Conservation (phyloP, 2,329 filamentous ascomycete species). For the Amesomyces nigricolor region DNA sequence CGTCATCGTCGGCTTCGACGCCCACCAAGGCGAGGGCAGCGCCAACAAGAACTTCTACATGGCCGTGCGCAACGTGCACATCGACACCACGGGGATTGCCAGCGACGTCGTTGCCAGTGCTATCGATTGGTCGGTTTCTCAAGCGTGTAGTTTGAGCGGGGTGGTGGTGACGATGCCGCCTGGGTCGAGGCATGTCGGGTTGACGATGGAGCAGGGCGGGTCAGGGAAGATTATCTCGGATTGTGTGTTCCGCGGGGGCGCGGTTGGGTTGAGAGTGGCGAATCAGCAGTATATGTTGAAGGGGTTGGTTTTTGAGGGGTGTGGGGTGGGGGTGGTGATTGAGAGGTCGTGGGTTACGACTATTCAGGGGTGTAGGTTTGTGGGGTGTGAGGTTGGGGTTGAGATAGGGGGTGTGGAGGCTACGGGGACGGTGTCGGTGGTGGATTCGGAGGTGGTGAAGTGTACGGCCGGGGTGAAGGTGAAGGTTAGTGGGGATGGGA, state of each 20-base stretch:
- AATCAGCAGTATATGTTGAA: slow-evolving; percentile 35
- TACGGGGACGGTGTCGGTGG: slow-evolving; percentile 27
- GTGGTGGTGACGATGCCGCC: slow-evolving; percentile 33
- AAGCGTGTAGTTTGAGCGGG: slow-evolving; percentile 29
- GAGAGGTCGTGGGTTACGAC: slow-evolving; percentile 28
- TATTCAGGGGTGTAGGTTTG: slow-evolving; percentile 28
- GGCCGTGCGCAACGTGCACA: slow-evolving; percentile 29
- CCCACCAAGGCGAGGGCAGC: slow-evolving; percentile 26
- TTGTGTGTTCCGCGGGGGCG: slow-evolving; percentile 30
- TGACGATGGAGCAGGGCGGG: slow-evolving; percentile 34
- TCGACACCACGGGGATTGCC: slow-evolving; percentile 28
- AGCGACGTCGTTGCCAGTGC: slow-evolving; percentile 21
- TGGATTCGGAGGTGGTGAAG: slow-evolving; percentile 29
- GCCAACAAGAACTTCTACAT: slow-evolving; percentile 34
- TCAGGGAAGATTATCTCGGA: slow-evolving; percentile 32
- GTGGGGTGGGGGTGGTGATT: slow-evolving; percentile 29
- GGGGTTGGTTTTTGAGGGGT: slow-evolving; percentile 30
- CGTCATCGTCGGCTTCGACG: slow-evolving; percentile 27
- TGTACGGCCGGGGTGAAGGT: slow-evolving; percentile 28
- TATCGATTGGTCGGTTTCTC: slow-evolving; percentile 32
- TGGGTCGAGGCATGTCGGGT: slow-evolving; percentile 32
- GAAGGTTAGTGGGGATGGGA: slow-evolving; percentile 24
- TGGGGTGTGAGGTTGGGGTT: slow-evolving; percentile 29
- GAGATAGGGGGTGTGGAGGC: slow-evolving; percentile 27
- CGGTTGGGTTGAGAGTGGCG: slow-evolving; percentile 29